phyloP scores from a whole-genome alignment of 2,329 filamentous ascomycete species.

The Karstenula rhodostoma region DNA sequence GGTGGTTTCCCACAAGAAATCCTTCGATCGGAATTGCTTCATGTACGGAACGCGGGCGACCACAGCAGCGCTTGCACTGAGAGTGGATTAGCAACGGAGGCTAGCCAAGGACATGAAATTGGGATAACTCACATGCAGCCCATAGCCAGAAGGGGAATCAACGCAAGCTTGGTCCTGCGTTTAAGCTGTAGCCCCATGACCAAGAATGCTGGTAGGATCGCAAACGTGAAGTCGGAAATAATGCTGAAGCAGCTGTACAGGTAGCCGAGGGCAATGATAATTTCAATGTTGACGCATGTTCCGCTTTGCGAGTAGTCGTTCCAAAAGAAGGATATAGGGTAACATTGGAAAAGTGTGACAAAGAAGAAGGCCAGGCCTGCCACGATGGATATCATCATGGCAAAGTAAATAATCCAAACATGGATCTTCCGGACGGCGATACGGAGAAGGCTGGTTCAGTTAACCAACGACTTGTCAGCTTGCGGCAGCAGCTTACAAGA shows the following conservation, averaged over 20 bases:
- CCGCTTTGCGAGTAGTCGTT: conserved; percentile 48
- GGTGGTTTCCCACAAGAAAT: conserved; percentile 47
- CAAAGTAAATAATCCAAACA: conserved; percentile 48
- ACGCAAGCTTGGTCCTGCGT: conserved; percentile 57
- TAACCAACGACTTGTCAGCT: background rate
- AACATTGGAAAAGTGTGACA: conserved; percentile 60
- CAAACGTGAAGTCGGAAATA: conserved; percentile 59
- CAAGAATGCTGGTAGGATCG: conserved; percentile 59
- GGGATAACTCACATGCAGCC: conserved; percentile 55
- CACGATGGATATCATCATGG: conserved; percentile 46
- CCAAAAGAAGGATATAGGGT: conserved; percentile 61
- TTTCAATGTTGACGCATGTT: conserved; percentile 51
- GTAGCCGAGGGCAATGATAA: conserved; percentile 54
- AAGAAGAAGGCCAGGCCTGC: conserved; percentile 55
- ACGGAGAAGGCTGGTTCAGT: conserved; percentile 28
- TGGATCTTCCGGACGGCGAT: conserved; percentile 41
- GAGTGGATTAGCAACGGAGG: conserved; percentile 12
- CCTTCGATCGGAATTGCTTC: conserved; percentile 35
- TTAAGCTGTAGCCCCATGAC: conserved; percentile 61
- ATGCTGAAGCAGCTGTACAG: conserved; percentile 58
- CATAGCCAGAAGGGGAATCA: conserved; percentile 59
- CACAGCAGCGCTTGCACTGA: conserved; percentile 44
- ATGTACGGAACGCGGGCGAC: conserved; percentile 43
- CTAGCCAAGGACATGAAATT: background rate
- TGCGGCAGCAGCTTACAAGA: conserved; percentile 20